A percentile compares a stretch with the other conserved stretches of the same genome.
Evolutionary conservation across 164 flowering plant genomes (phyloP).

Genomic region (Tinospora cordifolia): DNA sequence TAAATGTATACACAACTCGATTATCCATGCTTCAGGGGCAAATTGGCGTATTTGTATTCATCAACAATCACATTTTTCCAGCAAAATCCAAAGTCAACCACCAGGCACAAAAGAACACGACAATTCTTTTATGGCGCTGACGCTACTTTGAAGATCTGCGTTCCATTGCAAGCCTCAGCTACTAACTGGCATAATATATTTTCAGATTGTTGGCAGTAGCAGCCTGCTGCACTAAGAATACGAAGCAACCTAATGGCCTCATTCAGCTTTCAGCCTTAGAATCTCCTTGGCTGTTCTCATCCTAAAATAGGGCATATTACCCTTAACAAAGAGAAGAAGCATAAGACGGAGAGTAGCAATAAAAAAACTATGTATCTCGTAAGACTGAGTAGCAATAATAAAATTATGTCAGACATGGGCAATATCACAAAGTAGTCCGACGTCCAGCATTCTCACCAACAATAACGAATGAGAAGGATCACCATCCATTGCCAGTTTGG

Average conservation of each 20-base stretch:
- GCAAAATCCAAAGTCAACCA: not conserved
- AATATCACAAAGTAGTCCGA: too few species aligned
- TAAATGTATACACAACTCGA: not conserved
- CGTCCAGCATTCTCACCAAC: too few species aligned
- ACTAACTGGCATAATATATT: not conserved
- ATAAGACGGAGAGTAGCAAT: not conserved
- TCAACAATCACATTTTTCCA: not conserved
- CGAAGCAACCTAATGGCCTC: slow-evolving; percentile 14
- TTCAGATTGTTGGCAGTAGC: not conserved
- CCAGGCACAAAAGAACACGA: not conserved
- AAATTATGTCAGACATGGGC: too few species aligned
- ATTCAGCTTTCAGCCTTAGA: slow-evolving; percentile 69
- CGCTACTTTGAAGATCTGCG: too few species aligned
- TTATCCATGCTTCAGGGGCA: not conserved
- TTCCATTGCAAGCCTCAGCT: not conserved
- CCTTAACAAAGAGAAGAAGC: slow-evolving; percentile 33
- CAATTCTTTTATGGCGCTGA: not conserved
- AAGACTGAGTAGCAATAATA: too few species aligned
- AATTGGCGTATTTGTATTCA: not conserved
- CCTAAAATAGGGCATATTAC: slow-evolving; percentile 87
- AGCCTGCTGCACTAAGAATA: too few species aligned
- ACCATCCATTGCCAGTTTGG: too few species aligned
- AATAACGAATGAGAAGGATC: too few species aligned
- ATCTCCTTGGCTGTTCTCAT: slow-evolving; percentile 80
- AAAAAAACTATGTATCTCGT: not conserved